Evolutionary conservation across 2,329 filamentous ascomycete species (phyloP), one percentile per base, ranked within the genome.

Genomic region (Chaetomiaceae sp.): DNA sequence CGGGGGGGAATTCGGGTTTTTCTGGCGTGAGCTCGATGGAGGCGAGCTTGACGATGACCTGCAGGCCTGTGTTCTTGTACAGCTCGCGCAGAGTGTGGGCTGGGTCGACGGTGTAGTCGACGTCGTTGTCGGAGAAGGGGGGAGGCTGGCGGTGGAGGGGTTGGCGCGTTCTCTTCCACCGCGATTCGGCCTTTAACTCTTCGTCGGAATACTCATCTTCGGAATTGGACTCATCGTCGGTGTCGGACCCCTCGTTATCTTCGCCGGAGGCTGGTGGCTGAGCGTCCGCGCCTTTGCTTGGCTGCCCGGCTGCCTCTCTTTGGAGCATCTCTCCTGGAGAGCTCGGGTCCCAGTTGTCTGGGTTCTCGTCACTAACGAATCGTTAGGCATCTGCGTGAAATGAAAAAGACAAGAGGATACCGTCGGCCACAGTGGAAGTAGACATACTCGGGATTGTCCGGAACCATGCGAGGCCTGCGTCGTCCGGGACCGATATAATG

Each of bases 21-120:
- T 79, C 75, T 0, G 81, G 81, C 0, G 75, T 80, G 2, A 85
- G 71, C 37, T 83, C 72, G 49, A 85, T 78, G 34, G 74, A 77
- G 1, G 80, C 75, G 57, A 88, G 70, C 62, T 86, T 85, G 29
- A 85, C 75, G 46, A 87, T 82, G 29, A 87, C 66, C 59, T 88
- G 84, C 2, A 87, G 62, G 2, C 77, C 76, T 3, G 65, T 63
- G 0, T 72, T 60, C 7, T 65, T 58, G 53, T 66, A 68, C 22
- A 46, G 50, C 8, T 64, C 38, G 11, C 57, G 45, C 15, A 68
- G 55, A 17, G 47, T 49, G 7, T 57, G 15, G 20, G 1, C 3
- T 3, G 15, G 53, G 23, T 42, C 7, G 29, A 50, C 40, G 9
- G 39, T 40, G 49, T 59, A 63, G 14, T 63, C 61, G 22, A 57